Evolutionary conservation across 257 asterid species (phyloP), one percentile per base, ranked within the genome.

Genomic region (Petunia secreta): DNA sequence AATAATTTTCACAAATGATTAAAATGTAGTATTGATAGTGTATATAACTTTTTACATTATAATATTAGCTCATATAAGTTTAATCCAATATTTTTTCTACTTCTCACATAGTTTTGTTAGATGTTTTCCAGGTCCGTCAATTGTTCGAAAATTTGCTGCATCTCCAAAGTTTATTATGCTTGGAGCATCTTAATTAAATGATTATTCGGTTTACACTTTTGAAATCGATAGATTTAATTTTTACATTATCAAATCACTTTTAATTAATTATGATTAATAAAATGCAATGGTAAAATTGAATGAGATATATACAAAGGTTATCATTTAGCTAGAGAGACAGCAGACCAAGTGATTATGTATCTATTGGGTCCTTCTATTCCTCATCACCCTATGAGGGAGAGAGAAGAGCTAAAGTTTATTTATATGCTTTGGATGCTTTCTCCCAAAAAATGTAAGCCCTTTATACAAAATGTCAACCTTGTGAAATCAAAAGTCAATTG

Each of bases 391-490:
- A 69, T 63, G 38, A 43, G 8, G 6, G 52, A 5, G 53, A 5
- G 8, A 1, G 52, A 13, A 50, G 10, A 38, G 13, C 8, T 9
- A 59, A 15, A 46, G 54, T 67, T 16, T 64, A 14, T 60, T 58
- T 85, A 40, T 80, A 59, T 82, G 87, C 92, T 78, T 89, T 83
- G 90, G 92, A 88, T 89, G 87, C 92, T 89, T 88, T 82, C 67
- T 25, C 25, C 25, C 25, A 25, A 25, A 59, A 82, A 85, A 85
- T 79, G 79, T 73, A 79, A 73, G 48, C 68, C 86, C 87, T 84
- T 83, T 86, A 66, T 62, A 81, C 82, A 64, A 88, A 84, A 88
- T 87, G 92, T 89, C 93, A 91, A 91, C 91, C 93, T 68, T 80
- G 83, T 82, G 87, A 85, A 82, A 80, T 85, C 53, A 77, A 80